phyloP scores from a whole-genome alignment of 495 filamentous ascomycete genomes.

The Penicilliopsis zonata region DNA sequence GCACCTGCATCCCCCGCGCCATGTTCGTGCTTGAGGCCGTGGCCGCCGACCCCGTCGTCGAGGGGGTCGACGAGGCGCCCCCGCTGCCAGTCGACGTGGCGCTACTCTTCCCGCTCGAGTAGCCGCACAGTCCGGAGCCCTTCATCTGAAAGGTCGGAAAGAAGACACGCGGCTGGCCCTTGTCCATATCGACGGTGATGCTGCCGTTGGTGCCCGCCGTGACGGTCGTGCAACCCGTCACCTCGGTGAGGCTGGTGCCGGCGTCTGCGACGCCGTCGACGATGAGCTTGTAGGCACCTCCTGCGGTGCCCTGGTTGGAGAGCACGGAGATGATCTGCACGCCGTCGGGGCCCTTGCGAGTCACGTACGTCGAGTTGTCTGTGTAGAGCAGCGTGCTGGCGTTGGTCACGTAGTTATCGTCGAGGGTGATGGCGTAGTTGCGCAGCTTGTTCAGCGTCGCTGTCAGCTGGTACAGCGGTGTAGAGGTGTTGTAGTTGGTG shows the following conservation, averaged over 20 bases:
- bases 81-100: background rate
- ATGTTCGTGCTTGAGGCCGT: background rate
- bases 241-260: slow-evolving; percentile 31
- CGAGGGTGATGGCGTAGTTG: slow-evolving; percentile 37
- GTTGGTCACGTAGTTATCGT: slow-evolving; percentile 36
- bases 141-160: slow-evolving; percentile 10
- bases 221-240: slow-evolving; percentile 34
- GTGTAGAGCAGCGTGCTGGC: slow-evolving; percentile 41
- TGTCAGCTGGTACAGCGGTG: slow-evolving; percentile 50
- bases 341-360: slow-evolving; percentile 44
- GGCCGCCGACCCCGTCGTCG: background rate
- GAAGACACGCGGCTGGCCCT: slow-evolving; percentile 40
- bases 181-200: slow-evolving; percentile 32
- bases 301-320: slow-evolving; percentile 40
- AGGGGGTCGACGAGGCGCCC: background rate
- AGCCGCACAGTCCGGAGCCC: background rate
- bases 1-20: too few relatives aligned
- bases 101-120: background rate
- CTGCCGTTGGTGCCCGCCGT: slow-evolving; percentile 29
- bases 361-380: background rate
- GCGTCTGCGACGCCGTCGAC: slow-evolving; percentile 14
- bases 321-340: slow-evolving; percentile 46
- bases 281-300: slow-evolving; percentile 28
- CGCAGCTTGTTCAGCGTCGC: slow-evolving; percentile 47
- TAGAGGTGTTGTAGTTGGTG: slow-evolving; percentile 44